Percentiles rank a stretch among this genome's conserved stretches.
phyloP scores from a whole-genome alignment of 176 grass and related monocot genomes.

The Avena insularis region DNA sequence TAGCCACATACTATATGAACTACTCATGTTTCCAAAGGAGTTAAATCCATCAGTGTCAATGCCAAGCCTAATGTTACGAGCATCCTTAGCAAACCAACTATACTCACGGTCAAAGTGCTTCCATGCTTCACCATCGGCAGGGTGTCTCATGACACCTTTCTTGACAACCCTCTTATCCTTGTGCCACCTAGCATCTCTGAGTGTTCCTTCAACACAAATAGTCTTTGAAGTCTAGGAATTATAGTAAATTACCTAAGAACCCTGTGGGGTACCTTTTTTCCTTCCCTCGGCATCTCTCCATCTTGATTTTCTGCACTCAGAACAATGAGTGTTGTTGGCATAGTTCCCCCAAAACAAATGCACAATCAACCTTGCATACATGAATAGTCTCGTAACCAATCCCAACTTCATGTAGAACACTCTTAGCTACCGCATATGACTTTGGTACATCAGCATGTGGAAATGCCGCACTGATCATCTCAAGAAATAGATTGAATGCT shows the following conservation, averaged over 20 bases:
- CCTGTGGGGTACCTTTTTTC: conserved; percentile 4
- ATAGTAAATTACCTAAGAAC: conserved; percentile 14
- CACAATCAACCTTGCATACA: background rate
- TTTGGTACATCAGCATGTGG: conserved; percentile 3
- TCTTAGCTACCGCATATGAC: background rate
- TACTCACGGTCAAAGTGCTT: background rate
- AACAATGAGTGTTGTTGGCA: background rate
- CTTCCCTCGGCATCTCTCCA: background rate
- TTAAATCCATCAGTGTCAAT: conserved; percentile 28
- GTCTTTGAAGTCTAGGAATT: conserved; percentile 5
- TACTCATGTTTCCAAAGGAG: background rate
- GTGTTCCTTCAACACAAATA: conserved; percentile 1
- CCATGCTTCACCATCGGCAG: background rate
- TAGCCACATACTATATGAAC: background rate
- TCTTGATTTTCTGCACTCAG: background rate
- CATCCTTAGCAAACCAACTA: background rate
- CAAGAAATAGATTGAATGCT: background rate
- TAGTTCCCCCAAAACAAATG: background rate
- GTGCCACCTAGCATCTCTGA: background rate
- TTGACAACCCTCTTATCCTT: background rate
- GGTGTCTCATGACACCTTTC: background rate
- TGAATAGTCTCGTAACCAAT: background rate
- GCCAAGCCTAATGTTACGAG: background rate
- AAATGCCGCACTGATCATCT: background rate
- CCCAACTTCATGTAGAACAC: background rate